Evolutionary conservation across 179 eudicot species (phyloP), one percentile per base, ranked within the genome.

Genomic region (Gypsophila paniculata): DNA sequence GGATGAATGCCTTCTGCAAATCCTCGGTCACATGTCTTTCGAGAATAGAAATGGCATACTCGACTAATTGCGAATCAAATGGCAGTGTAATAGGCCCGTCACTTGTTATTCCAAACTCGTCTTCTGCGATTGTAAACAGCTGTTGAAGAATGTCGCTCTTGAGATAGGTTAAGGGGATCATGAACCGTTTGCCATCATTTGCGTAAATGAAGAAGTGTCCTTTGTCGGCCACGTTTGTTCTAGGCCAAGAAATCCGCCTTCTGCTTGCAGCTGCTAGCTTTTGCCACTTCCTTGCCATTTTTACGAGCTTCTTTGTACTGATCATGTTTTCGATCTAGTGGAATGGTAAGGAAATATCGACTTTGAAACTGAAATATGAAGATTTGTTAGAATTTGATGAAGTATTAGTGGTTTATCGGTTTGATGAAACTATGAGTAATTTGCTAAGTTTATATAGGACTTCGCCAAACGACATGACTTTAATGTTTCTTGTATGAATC

Each of bases 131-230:
- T 25, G 26, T 42, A 15, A 77, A 58, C 2, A 72, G 73, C 36
- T 66, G 61, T 14, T 46, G 42, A 26, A 77, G 18, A 25, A 72
- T 59, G 11, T 58, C 22, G 66, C 57, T 67, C 38, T 25, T 15
- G 5, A 67, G 75, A 67, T 72, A 77, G 7, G 59, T 62, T 22
- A 77, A 65, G 5, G 80, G 80, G 15, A 77, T 52, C 61, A 53
- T 52, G 34, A 72, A 76, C 22, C 60, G 39, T 49, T 34, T 76
- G 22, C 55, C 65, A 34, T 77, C 76, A 21, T 63, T 59, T 3
- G 76, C 23, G 32, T 77, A 72, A 15, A 77, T 10, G 19, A 65
- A 70, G 54, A 77, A 72, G 21, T 76, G 76, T 15, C 80, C 80
- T 62, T 72, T 72, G 2, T 66, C 70, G 25, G 70, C 39, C 21